Percentiles rank a stretch among this genome's conserved stretches.
These are phyloP conservation scores for Serpula lacrymans DNA, from an alignment of 768 basidiomycete genomes.

Conservation along the genomic window DNA sequence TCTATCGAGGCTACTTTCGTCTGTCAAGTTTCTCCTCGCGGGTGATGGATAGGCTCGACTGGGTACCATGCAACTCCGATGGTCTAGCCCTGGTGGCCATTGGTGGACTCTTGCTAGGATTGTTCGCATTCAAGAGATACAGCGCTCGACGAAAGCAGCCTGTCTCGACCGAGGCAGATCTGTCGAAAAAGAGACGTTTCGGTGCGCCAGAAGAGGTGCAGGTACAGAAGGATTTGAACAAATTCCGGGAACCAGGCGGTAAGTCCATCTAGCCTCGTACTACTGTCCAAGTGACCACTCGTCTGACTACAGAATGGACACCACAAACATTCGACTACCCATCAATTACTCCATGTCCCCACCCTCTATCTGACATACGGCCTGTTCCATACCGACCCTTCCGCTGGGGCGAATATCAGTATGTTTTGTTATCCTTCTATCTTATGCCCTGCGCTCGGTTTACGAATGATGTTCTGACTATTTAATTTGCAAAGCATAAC, in stretches of 20 bases:
- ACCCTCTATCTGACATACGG: constrained; percentile 40
- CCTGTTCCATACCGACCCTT: constrained; percentile 68
- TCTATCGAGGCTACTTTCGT: too few relatives aligned
- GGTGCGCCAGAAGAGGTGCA: too few relatives aligned
- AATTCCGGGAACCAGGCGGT: constrained; percentile 21
- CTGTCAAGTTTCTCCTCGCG: too few relatives aligned
- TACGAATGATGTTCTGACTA: neutral
- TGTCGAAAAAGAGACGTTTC: too few relatives aligned
- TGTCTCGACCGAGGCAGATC: too few relatives aligned
- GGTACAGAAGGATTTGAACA: constrained; percentile 16
- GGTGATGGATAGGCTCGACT: too few relatives aligned
- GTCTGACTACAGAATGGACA: constrained; percentile 43
- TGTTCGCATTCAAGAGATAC: too few relatives aligned
- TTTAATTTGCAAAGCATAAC: constrained; percentile 43
- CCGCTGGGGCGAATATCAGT: constrained; percentile 63
- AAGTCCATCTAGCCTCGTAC: neutral
- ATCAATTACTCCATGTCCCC: constrained; percentile 36
- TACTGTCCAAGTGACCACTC: neutral
- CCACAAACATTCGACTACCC: constrained; percentile 53
- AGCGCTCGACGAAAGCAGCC: too few relatives aligned
- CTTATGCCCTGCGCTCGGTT: neutral
- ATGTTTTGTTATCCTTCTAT: constrained; percentile 18
- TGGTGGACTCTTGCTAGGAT: too few relatives aligned
- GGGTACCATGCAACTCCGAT: too few relatives aligned
- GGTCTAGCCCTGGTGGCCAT: too few relatives aligned